Evolutionary conservation across 1,139 yeast genomes (phyloP), one percentile per base, ranked within the genome.

Genomic region (Eremothecium sinecaudum): DNA sequence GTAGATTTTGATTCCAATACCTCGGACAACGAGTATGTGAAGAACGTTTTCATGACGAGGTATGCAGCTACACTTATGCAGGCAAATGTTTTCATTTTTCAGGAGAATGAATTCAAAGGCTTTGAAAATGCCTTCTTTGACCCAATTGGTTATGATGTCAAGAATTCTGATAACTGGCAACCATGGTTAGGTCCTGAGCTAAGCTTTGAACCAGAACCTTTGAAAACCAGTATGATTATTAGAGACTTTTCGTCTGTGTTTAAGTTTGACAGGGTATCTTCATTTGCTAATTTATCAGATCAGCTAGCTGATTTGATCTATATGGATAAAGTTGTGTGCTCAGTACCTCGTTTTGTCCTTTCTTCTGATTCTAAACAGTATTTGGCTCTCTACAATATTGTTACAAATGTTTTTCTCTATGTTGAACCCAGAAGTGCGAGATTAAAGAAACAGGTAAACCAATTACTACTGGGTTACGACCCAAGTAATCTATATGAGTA

Each of bases 111-210:
- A 16, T 61, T 68, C 17, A 39, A 59, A n/a, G 62, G 58, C 13
- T 61, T 66, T 6, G 63, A 65, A 3, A 64, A 66, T 36, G 51
- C 64, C 11, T 58, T 69, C 26, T 70, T 70, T 51, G 64, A 64
- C 41, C 45, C 53, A 9, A 52, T 56, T 24, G 59, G 62, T 3
- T 68, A 66, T 47, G 73, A 71, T 2, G 61, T 64, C 5, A 48
- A 51, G 10, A 46, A 42, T 5, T 39, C 39, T 7, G 34, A 56
- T 8, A 49, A 56, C 12, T 83, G 95, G 95, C 93, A 94, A 1
- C 94, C 94, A 1, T 79, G 90, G 84, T 58, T 84, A 22, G 82
- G 79, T 1, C 47, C 73, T 33, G 97, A 87, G 53, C 67, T 79
- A 40, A 76, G 86, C 44, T 80, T 80, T 48, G 80, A 81, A 36